Base-by-base conservation (phyloP, 345 rosid species). In the Ailanthus altissimus region DNA sequence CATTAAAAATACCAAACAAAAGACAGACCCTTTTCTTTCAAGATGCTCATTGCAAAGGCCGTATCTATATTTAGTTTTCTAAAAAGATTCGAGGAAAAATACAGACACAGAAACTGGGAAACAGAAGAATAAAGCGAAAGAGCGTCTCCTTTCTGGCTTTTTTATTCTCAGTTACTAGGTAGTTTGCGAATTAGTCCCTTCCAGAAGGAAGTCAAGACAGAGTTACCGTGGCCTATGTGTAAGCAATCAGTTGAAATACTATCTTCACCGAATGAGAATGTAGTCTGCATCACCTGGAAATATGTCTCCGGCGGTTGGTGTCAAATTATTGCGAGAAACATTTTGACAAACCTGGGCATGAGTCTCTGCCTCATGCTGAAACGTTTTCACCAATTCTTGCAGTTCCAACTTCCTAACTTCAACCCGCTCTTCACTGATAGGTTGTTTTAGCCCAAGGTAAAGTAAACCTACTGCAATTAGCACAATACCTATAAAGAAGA, bases 351-450 rank as follows among this genome's bases (percentile, higher is more conserved):
- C 88, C 75, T 93, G 99, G 18, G 93, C 99, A 79, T 96, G 99
- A 38, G 91, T 86, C 90, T 96, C 99, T 18, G 98, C 99, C 78
- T 96, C 99, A n/a, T 90, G 97, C 85, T 96, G 97, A 82, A 96
- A 92, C 88, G 83, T 84, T 85, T 89, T 93, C 10, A 96, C 98
- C 70, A 96, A 78, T 70, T 92, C 92, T 80, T 92, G 91, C 74
- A 96, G 81, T 82, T 96, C 98, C 83, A 93, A 64, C 85, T 89
- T 91, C 82, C 90, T 88, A 53, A 90, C 87, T 77, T 91, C 80
- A 15, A 93, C 94, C 84, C 82, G 87, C 83, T 85, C 88, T 65
- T 92, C 89, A 0, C 86, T 85, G 65, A 91, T 51, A 0, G 99
- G 99, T 28, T 83, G 70, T 79, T 86, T 96, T 6, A 92, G 78